These are phyloP conservation scores for Pythium brassicae DNA, from an alignment of 352 stramenopile species.

Conservation along the genomic window DNA sequence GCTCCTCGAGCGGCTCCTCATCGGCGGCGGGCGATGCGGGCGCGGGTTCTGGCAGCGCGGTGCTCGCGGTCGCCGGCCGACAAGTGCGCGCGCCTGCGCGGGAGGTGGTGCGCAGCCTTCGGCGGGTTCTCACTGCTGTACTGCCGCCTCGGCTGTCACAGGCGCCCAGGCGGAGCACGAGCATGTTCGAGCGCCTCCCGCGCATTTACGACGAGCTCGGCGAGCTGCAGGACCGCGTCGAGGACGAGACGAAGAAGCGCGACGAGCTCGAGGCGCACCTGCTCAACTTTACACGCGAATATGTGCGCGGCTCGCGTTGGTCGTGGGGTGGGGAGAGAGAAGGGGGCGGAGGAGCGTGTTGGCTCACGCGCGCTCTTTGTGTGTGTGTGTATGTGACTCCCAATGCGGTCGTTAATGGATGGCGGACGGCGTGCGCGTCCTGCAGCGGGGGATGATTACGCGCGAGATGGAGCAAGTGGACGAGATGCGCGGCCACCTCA, in stretches of 20 bases:
- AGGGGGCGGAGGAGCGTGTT: too few relatives aligned
- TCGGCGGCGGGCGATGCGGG: conserved; percentile 2
- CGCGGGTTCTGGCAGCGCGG: neutral
- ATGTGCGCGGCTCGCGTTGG: conserved; percentile 18
- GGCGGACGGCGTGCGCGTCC: neutral
- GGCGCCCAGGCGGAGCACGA: conserved; percentile 30
- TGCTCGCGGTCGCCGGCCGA: neutral
- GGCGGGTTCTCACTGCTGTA: neutral
- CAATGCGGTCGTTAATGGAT: too few relatives aligned
- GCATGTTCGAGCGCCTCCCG: conserved; percentile 62
- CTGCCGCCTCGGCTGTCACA: conserved; percentile 2
- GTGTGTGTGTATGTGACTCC: neutral
- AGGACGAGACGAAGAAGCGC: conserved; percentile 66
- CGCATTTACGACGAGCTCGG: conserved; percentile 64
- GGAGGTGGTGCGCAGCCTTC: conserved; percentile 1
- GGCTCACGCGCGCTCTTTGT: too few relatives aligned
- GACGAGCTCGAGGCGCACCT: conserved; percentile 65
- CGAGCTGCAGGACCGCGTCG: conserved; percentile 59
- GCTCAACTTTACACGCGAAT: conserved; percentile 57
- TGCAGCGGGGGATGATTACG: conserved; percentile 40
- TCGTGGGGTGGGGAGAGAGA: too few relatives aligned
- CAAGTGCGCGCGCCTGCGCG: neutral
- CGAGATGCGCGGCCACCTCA: conserved; percentile 45
- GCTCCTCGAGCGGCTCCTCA: conserved; percentile 11
- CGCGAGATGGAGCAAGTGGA: conserved; percentile 51